phyloP scores from a whole-genome alignment of 2,329 filamentous ascomycete genomes.

The Thermoascus crustaceus region DNA sequence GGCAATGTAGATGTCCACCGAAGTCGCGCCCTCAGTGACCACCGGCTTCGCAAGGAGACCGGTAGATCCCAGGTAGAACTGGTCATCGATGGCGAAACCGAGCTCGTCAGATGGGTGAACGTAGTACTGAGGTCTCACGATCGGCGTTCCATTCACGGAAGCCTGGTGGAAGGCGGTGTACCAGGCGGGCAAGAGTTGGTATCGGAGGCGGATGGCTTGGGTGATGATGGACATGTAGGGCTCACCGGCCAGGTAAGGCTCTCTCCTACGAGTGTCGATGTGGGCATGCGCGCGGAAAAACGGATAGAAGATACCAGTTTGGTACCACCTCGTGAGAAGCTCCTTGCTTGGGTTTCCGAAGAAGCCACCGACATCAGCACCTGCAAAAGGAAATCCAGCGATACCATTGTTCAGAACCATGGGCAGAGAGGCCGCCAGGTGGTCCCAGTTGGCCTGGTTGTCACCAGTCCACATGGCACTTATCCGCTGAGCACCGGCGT shows the following conservation, averaged over 20 bases:
- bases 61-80: slow-evolving; percentile 82
- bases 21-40: slow-evolving; percentile 64
- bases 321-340: slow-evolving; percentile 88
- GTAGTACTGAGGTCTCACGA: slow-evolving; percentile 88
- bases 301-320: slow-evolving; percentile 91
- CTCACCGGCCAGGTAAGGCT: slow-evolving; percentile 81
- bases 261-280: slow-evolving; percentile 87
- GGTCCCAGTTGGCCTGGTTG: slow-evolving; percentile 88
- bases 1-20: slow-evolving; percentile 74
- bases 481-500: slow-evolving; percentile 76
- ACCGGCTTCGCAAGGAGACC: slow-evolving; percentile 91
- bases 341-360: slow-evolving; percentile 95
- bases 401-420: slow-evolving; percentile 94
- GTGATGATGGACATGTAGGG: slow-evolving; percentile 82
- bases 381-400: slow-evolving; percentile 85
- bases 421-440: slow-evolving; percentile 79
- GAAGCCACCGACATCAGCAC: slow-evolving; percentile 94
- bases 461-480: slow-evolving; percentile 99
- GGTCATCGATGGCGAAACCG: slow-evolving; percentile 84
- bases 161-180: slow-evolving; percentile 96
- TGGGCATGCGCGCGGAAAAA: slow-evolving; percentile 98
- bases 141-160: slow-evolving; percentile 71
- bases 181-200: slow-evolving; percentile 84
- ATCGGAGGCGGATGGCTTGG: slow-evolving; percentile 77
- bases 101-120: slow-evolving; percentile 77